phyloP scores from a whole-genome alignment of 345 rosid species.

The Eucalyptus cloeziana region DNA sequence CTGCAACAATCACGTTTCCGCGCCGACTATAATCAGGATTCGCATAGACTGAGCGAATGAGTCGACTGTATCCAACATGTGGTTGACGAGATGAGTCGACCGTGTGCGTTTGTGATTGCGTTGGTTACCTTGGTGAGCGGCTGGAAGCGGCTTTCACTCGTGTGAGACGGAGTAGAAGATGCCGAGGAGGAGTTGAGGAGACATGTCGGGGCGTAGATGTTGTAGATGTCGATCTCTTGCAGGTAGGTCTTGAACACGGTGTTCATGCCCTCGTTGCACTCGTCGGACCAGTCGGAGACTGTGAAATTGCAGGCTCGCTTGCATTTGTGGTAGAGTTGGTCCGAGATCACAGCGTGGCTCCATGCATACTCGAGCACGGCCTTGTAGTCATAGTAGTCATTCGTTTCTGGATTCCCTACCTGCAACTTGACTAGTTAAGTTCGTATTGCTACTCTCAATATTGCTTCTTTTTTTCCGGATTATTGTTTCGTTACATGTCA shows the following conservation, averaged over 20 bases:
- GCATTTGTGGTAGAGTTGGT: constrained; percentile 15
- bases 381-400: constrained; percentile 25
- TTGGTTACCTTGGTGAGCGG: not conserved
- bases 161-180: not conserved
- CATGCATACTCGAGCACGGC: constrained; percentile 60
- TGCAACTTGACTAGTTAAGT: not conserved
- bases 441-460: not conserved
- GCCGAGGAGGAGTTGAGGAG: not conserved
- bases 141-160: not conserved
- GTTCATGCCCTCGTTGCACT: constrained; percentile 21
- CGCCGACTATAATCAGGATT: not conserved
- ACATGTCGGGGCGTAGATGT: constrained; percentile 47
- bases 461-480: not conserved
- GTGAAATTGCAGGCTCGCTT: constrained; percentile 36
- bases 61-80: not conserved
- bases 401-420: constrained; percentile 54
- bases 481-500: not conserved
- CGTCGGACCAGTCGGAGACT: constrained; percentile 14
- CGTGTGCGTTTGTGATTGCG: not conserved
- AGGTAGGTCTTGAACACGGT: constrained; percentile 10
- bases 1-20: not conserved
- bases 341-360: constrained; percentile 56
- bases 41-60: not conserved
- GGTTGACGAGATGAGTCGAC: not conserved
- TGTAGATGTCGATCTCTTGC: constrained; percentile 41